A percentile compares a stretch with the other conserved stretches of the same genome.
Evolutionary conservation across 306 rosid species (phyloP).

Genomic region (Castanea sativa): DNA sequence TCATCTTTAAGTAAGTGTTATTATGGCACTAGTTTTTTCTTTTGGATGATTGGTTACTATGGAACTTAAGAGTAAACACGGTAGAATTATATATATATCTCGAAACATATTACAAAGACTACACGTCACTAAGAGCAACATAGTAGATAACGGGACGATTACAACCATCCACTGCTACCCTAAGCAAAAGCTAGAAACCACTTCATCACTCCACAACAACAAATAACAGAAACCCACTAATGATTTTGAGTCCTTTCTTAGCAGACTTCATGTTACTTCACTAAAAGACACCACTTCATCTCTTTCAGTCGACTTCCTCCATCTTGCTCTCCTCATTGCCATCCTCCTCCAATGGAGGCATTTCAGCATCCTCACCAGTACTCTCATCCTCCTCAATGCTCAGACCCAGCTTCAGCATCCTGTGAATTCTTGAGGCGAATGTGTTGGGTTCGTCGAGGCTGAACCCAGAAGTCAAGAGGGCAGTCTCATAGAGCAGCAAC

Average conservation of each 20-base stretch:
- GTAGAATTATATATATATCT: no score
- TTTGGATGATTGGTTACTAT: no score
- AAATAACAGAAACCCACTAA: neutral
- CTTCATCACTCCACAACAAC: neutral
- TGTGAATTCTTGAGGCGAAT: conserved; percentile 24
- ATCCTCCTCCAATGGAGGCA: conserved; percentile 10
- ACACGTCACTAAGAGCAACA: neutral
- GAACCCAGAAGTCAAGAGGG: conserved; percentile 21
- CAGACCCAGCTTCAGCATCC: conserved; percentile 27
- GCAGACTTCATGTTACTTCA: neutral
- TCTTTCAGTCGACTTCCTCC: conserved; percentile 21
- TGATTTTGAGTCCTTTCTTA: neutral
- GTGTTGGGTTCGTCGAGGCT: conserved; percentile 34
- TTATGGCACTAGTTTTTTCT: no score
- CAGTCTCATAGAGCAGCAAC: conserved; percentile 25
- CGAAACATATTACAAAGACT: no score
- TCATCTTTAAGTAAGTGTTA: no score
- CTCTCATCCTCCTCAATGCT: conserved; percentile 18
- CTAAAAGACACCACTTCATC: no score
- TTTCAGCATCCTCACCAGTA: neutral
- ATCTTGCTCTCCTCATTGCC: conserved; percentile 16
- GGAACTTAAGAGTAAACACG: no score
- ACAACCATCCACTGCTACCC: no score
- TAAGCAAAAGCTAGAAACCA: neutral
- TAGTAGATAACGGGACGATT: neutral